Evolutionary conservation across 306 rosid genomes (phyloP).

Genomic region (Malus orientalis): DNA sequence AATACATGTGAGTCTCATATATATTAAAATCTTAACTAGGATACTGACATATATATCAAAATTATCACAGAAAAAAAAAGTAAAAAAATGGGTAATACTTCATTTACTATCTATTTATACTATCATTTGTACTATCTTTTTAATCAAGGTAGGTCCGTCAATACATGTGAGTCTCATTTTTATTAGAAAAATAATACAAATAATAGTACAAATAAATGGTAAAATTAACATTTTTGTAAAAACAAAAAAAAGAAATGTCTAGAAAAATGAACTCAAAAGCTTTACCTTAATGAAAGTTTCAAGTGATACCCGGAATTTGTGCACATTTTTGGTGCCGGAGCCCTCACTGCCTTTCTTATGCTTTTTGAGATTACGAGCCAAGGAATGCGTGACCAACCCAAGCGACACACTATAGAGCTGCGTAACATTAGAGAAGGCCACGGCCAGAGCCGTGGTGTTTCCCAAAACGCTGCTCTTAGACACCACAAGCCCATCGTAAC

Average conservation of each 20-base stretch:
- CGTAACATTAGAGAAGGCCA: conserved; percentile 31
- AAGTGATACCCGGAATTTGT: conserved; percentile 42
- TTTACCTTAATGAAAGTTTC: conserved; percentile 54
- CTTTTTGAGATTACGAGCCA: conserved; percentile 27
- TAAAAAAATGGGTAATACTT: no score
- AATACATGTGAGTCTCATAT: no score
- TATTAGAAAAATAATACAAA: no score
- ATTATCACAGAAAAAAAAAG: background rate
- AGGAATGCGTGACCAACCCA: conserved; percentile 45
- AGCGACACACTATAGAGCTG: conserved; percentile 59
- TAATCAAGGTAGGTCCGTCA: rapidly evolving
- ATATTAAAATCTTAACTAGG: background rate
- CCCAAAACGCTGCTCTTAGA: conserved; percentile 28
- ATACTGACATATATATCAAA: background rate
- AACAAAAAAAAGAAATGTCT: background rate
- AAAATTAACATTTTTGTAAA: no score
- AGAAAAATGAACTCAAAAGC: background rate
- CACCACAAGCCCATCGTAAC: conserved; percentile 51
- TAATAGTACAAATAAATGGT: no score
- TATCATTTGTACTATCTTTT: rapidly evolving
- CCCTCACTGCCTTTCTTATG: conserved; percentile 20
- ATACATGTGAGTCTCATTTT: rapidly evolving
- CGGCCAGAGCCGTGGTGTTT: conserved; percentile 25
- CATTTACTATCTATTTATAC: no score
- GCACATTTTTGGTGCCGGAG: background rate